Conservation (phyloP, 805 yeast species). For the Cyberlindnera meyerae region DNA sequence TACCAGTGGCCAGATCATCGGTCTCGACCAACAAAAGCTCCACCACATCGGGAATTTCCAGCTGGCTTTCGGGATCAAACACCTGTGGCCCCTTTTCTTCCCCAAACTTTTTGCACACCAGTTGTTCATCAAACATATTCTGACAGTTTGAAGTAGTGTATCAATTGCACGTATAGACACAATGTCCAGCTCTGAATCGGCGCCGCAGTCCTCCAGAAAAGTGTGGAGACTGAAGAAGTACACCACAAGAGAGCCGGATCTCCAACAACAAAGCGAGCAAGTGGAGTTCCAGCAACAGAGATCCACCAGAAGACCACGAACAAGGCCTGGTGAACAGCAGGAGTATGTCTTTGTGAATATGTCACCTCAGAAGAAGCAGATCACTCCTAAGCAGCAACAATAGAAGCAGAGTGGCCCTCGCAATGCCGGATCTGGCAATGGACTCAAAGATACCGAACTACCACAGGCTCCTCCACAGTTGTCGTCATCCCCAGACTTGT, state of each 20-base stretch:
- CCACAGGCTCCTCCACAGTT: slow-evolving; percentile 1
- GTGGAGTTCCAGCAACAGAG: slow-evolving; percentile 25
- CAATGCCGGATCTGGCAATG: too few species aligned
- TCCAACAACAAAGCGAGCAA: slow-evolving; percentile 21
- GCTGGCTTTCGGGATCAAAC: too few species aligned
- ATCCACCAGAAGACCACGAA: slow-evolving; percentile 23
- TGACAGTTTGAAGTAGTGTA: too few species aligned
- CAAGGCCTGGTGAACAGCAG: slow-evolving; percentile 23
- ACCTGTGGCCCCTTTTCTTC: too few species aligned
- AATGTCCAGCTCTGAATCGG: slow-evolving; percentile 4
- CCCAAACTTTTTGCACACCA: too few species aligned
- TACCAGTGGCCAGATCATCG: too few species aligned
- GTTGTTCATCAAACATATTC: too few species aligned
- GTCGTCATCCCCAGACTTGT: not conserved
- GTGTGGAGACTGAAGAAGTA: slow-evolving; percentile 27
- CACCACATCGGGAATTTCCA: too few species aligned
- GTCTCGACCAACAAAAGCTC: too few species aligned
- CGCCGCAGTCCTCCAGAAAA: slow-evolving; percentile 19
- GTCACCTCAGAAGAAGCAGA: slow-evolving; percentile 24
- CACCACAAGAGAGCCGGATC: slow-evolving; percentile 20
- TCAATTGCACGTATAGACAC: not conserved
- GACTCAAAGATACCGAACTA: not conserved
- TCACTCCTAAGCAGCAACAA: too few species aligned
- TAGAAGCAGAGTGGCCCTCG: too few species aligned
- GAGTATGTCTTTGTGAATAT: slow-evolving; percentile 28